Percentiles rank a stretch among this genome's conserved stretches.
Evolutionary conservation across 1,284 basidiomycete genomes (phyloP).

Genomic region (Vanrija pseudolonga): DNA sequence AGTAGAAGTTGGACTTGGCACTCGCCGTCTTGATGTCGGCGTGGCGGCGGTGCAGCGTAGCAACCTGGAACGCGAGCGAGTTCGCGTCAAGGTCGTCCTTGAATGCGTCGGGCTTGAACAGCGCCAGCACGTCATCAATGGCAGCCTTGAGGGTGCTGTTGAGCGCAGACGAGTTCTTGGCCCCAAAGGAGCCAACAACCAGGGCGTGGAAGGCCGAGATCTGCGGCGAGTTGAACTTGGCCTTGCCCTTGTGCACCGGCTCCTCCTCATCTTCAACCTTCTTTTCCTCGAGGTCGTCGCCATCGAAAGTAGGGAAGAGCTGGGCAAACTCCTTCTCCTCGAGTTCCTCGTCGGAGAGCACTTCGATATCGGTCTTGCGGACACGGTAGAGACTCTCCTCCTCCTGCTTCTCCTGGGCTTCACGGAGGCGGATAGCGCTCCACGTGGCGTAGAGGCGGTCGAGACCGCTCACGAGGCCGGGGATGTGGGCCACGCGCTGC

Average conservation of each 20-base stretch:
- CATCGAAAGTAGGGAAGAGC: conserved; percentile 79
- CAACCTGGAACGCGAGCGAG: conserved; percentile 36
- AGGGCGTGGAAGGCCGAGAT: conserved; percentile 34
- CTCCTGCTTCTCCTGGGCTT: conserved; percentile 62
- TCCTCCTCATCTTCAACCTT: conserved; percentile 3
- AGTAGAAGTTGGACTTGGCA: conserved; percentile 70
- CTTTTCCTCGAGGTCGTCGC: conserved; percentile 44
- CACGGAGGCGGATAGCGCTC: conserved; percentile 72
- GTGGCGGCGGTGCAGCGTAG: conserved; percentile 27
- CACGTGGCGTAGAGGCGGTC: conserved; percentile 75
- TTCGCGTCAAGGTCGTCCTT: conserved; percentile 30
- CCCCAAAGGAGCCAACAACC: conserved; percentile 18
- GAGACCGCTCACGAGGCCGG: conserved; percentile 57
- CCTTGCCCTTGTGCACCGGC: conserved; percentile 2
- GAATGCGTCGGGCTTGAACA: conserved; percentile 22
- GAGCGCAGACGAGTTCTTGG: background rate
- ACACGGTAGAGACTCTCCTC: conserved; percentile 76
- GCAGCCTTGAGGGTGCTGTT: conserved; percentile 15
- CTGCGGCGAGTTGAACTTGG: conserved; percentile 21
- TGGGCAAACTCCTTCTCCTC: conserved; percentile 77
- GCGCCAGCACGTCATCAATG: conserved; percentile 22
- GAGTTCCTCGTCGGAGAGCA: conserved; percentile 65
- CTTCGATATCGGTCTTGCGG: conserved; percentile 59
- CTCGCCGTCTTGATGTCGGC: conserved; percentile 46
- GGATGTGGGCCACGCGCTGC: conserved; percentile 12